Conservation (phyloP, 306 rosid species). For the Phaseolus lunatus region DNA sequence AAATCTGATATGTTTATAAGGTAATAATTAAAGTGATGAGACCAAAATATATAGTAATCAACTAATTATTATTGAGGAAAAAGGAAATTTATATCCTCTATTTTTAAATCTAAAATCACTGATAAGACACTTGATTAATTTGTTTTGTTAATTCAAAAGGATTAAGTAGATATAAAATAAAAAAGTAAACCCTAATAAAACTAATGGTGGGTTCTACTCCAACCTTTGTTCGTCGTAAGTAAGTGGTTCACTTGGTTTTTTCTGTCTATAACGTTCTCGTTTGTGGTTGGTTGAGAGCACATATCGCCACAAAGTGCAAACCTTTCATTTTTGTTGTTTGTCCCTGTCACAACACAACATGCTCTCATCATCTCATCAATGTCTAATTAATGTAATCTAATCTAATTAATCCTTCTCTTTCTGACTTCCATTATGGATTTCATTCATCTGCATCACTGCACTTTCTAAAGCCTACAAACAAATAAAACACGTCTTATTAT, state of each 20-base stretch:
- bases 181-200: not conserved
- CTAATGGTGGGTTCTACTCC: not conserved
- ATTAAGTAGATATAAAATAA: not conserved
- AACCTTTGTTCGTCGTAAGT: not conserved
- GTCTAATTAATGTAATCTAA: not conserved
- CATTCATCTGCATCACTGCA: not conserved
- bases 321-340: constrained; percentile 14
- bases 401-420: not conserved
- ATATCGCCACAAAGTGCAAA: constrained; percentile 55
- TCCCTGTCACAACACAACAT: constrained; percentile 31
- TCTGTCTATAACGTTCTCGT: constrained; percentile 15
- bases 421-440: not conserved
- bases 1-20: no score
- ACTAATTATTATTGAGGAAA: no score
- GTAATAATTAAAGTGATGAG: no score
- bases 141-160: no score
- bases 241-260: not conserved
- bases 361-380: not conserved
- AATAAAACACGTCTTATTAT: not conserved
- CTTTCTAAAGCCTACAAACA: not conserved
- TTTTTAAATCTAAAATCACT: no score
- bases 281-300: constrained; percentile 60
- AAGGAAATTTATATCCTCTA: no score
- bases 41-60: no score
- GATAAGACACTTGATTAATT: no score